Percentiles rank a stretch among this genome's conserved stretches.
phyloP scores from a whole-genome alignment of 345 rosid genomes.

The Populus pruinosa region DNA sequence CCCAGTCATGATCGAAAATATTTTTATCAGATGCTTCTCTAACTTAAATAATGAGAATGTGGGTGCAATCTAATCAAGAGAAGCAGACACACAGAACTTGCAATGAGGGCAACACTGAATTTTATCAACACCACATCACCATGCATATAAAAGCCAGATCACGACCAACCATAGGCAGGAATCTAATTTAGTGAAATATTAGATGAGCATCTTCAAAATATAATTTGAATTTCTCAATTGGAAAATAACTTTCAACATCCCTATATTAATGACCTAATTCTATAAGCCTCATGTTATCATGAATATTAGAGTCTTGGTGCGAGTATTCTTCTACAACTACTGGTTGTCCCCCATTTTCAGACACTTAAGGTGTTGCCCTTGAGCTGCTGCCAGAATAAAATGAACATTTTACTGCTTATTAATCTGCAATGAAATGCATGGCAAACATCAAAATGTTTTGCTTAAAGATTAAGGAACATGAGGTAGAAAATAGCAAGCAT shows the following conservation, averaged over 20 bases:
- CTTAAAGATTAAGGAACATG: neutral
- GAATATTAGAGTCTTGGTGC: constrained; percentile 4
- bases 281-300: constrained; percentile 13
- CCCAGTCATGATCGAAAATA: neutral
- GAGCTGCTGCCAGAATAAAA: constrained; percentile 15
- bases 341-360: constrained; percentile 1
- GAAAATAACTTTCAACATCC: constrained; percentile 9
- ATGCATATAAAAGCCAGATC: neutral
- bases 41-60: neutral
- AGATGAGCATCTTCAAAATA: constrained; percentile 10
- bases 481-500: neutral
- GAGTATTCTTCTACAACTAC: constrained; percentile 15
- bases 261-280: neutral
- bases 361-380: constrained; percentile 7
- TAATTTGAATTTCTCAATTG: neutral
- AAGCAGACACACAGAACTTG: neutral
- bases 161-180: neutral
- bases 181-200: neutral
- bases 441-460: neutral
- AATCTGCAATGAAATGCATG: neutral
- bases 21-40: neutral
- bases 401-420: constrained; percentile 4
- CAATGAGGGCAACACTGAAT: neutral
- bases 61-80: neutral
- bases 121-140: neutral